Conservation (phyloP, 345 rosid species). For the Mangifera indica region DNA sequence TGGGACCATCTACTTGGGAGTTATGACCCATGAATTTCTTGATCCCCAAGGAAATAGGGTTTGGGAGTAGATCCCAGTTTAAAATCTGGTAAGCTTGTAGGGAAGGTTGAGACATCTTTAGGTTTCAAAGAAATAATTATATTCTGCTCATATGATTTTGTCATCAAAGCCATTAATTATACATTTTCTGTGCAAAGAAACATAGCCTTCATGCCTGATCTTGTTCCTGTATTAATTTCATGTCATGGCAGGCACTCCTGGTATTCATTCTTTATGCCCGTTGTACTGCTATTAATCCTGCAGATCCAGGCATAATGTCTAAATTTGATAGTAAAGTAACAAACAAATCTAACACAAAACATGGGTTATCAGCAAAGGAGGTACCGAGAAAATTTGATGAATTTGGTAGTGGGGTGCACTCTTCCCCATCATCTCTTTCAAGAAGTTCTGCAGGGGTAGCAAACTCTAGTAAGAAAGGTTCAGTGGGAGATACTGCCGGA, state of each 20-base stretch:
- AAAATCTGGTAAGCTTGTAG: too few relatives aligned
- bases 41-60: too few relatives aligned
- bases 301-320: conserved; percentile 98
- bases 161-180: not conserved
- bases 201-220: conserved; percentile 3
- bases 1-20: too few relatives aligned
- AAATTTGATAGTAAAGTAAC: conserved; percentile 46
- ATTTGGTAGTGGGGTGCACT: conserved; percentile 48
- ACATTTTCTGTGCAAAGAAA: conserved; percentile 1
- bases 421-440: conserved; percentile 78
- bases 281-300: conserved; percentile 97
- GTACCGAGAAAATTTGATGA: conserved; percentile 52
- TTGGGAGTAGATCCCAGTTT: too few relatives aligned
- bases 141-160: not conserved
- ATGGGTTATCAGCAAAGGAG: conserved; percentile 44
- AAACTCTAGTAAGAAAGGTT: conserved; percentile 68
- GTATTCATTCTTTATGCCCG: conserved; percentile 94
- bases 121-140: not conserved
- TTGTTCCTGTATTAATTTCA: conserved; percentile 4
- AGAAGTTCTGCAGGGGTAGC: conserved; percentile 64
- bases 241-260: conserved; percentile 67
- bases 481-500: conserved; percentile 49
- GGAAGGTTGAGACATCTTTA: too few relatives aligned
- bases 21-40: too few relatives aligned
- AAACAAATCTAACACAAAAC: conserved; percentile 32